Conservation (phyloP, 441 rosid genomes). For the Pelargonium citronellum region DNA sequence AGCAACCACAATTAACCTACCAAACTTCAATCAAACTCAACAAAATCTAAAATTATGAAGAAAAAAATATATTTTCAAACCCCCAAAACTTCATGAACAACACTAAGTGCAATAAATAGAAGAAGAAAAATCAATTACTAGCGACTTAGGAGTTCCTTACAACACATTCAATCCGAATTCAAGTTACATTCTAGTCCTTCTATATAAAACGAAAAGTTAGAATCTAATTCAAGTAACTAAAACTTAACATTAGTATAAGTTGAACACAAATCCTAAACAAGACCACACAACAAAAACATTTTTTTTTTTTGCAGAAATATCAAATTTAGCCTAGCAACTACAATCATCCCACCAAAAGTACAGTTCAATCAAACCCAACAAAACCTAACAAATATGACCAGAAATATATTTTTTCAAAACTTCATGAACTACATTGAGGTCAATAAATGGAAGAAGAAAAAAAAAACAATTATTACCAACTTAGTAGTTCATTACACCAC, state of each 20-base stretch:
- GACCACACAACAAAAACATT: neutral
- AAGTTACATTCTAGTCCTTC: neutral
- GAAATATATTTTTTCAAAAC: too few species aligned
- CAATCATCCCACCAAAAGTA: neutral
- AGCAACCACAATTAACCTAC: too few species aligned
- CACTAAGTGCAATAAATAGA: too few species aligned
- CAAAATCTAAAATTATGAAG: too few species aligned
- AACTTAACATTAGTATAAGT: neutral
- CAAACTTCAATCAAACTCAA: too few species aligned
- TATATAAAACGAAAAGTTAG: neutral
- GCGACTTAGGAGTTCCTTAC: neutral
- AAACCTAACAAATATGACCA: neutral
- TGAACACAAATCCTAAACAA: neutral
- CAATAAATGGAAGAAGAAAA: too few species aligned
- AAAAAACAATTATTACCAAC: too few species aligned
- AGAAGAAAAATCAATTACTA: neutral
- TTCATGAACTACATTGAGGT: neutral
- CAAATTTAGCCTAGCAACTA: neutral
- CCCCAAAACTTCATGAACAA: too few species aligned
- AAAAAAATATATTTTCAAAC: too few species aligned
- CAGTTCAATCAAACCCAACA: neutral
- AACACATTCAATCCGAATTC: neutral
- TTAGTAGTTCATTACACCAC: neutral
- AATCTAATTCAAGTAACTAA: neutral
- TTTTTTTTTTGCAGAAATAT: neutral